A percentile compares a stretch with the other conserved stretches of the same genome.
These are phyloP conservation scores for Samsoniella hepiali DNA, from an alignment of 2,329 filamentous ascomycete genomes.

Conservation along the genomic window DNA sequence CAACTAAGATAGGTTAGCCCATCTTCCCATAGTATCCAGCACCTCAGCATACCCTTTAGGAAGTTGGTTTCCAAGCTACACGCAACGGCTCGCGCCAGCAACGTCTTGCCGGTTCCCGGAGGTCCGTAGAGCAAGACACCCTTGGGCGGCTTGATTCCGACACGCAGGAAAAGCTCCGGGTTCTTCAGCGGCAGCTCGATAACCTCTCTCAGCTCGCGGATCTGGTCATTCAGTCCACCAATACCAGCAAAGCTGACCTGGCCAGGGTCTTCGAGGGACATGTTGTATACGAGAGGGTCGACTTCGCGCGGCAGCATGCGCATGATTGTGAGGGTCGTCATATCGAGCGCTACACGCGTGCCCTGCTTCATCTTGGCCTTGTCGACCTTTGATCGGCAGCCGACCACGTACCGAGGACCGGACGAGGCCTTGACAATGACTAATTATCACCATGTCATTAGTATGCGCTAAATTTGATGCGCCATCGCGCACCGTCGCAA, in stretches of 20 bases:
- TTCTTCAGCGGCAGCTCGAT: conserved; percentile 98
- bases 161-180: conserved; percentile 91
- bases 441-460: conserved; percentile 36
- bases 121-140: conserved; percentile 94
- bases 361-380: conserved; percentile 97
- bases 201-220: conserved; percentile 92
- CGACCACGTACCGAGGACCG: conserved; percentile 94
- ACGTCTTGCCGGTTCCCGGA: conserved; percentile 93
- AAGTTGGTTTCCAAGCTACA: conserved; percentile 98
- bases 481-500: neutral
- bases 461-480: conserved; percentile 23
- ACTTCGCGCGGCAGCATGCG: conserved; percentile 98
- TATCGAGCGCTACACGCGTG: conserved; percentile 93
- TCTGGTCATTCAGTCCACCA: conserved; percentile 96
- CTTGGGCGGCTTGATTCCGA: conserved; percentile 98
- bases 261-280: conserved; percentile 96
- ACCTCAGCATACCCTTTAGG: conserved; percentile 68
- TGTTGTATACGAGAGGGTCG: conserved; percentile 98
- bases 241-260: conserved; percentile 98
- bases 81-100: conserved; percentile 89
- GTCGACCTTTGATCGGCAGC: conserved; percentile 97
- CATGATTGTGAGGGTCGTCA: conserved; percentile 99
- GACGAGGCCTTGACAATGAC: conserved; percentile 99
- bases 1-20: conserved; percentile 55
- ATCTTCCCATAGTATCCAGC: conserved; percentile 13